Base-by-base conservation (phyloP, 164 flowering plant species). In the Dillenia turbinata region DNA sequence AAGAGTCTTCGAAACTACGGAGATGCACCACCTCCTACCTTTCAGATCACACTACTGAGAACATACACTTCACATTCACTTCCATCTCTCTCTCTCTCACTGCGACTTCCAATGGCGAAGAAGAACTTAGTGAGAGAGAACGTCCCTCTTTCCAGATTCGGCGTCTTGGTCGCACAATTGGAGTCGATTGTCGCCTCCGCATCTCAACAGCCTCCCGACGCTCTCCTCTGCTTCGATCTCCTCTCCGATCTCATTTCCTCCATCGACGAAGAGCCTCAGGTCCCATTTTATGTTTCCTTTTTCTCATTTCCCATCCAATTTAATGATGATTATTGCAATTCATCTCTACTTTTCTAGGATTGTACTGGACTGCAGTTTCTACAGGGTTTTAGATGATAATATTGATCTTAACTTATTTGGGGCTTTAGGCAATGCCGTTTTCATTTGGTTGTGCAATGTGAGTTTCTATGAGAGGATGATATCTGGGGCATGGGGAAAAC, bases 171-270 rank as follows among this genome's bases (percentile, higher is more conserved):
- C 45, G 99, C 99, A 9, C 99, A 94, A 54, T 71, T 94, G 63
- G 97, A 94, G 70, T 94, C 99, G 12, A 83, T 91, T 2, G 99
- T 83, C 4, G 96, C 96, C 47, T 89, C 99, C 56, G 88, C 97
- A 9, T 66, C 82, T 50, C 97, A 89, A 67, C 85, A 94, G 62
- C 73, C 89, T 48, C 99, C 96, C 8, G 99, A 94, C 44, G 76
- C 96, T 15, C 79, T 94, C 11, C 89, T 94, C 66, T 94, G 93
- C 77, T 94, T 94, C 80, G 99, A 94, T 81, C 92, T 94, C 71
- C 89, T 94, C 48, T 94, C 99, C 57, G 97, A 91, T 83, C 99
- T 94, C 72, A 77, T 89, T 51, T 79, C 93, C 63, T 84, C 86
- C 74, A 78, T 94, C 47, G 89, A 85, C 26, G 97, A 94, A 47